These are phyloP conservation scores for Strigomonas galati DNA, from an alignment of 208 protist species.

Conservation along the genomic window DNA sequence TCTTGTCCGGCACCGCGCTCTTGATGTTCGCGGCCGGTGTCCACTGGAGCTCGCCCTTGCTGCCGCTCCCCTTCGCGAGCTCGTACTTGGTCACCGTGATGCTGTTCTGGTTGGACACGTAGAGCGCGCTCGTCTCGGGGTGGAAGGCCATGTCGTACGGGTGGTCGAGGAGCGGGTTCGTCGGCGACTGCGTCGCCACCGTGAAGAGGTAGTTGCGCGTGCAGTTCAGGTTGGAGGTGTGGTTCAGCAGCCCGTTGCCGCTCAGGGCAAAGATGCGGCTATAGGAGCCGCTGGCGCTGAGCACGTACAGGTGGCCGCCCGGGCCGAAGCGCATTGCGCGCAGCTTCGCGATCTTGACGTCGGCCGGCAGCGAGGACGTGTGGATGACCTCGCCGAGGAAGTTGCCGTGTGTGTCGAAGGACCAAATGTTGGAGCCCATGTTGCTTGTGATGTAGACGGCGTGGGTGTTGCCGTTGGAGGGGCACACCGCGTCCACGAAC, in stretches of 20 bases:
- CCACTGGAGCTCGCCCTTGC: constrained; percentile 25
- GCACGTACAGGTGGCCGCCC: constrained; percentile 75
- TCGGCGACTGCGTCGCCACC: constrained; percentile 40
- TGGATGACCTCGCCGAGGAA: constrained; percentile 80
- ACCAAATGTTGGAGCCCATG: constrained; percentile 87
- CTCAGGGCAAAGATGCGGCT: constrained; percentile 87
- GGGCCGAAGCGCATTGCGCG: constrained; percentile 82
- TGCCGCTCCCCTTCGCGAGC: constrained; percentile 19
- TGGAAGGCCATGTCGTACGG: constrained; percentile 84
- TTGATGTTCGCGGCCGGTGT: constrained; percentile 44
- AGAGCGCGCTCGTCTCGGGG: constrained; percentile 62
- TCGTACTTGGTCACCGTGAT: constrained; percentile 74
- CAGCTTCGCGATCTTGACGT: constrained; percentile 78
- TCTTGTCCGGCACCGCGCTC: constrained; percentile 21
- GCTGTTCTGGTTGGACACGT: constrained; percentile 86
- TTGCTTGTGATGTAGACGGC: constrained; percentile 85
- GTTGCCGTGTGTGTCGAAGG: constrained; percentile 76
- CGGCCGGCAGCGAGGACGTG: constrained; percentile 46
- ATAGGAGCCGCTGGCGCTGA: constrained; percentile 73
- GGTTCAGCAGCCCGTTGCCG: constrained; percentile 85
- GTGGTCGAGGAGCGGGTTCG: constrained; percentile 83
- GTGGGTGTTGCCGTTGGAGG: constrained; percentile 86
- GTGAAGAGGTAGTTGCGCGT: constrained; percentile 84
- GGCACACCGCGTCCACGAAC: constrained; percentile 33
- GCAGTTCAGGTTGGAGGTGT: constrained; percentile 62